Base-by-base conservation (phyloP, 768 basidiomycete genomes). In the Tephrocybe sp. region DNA sequence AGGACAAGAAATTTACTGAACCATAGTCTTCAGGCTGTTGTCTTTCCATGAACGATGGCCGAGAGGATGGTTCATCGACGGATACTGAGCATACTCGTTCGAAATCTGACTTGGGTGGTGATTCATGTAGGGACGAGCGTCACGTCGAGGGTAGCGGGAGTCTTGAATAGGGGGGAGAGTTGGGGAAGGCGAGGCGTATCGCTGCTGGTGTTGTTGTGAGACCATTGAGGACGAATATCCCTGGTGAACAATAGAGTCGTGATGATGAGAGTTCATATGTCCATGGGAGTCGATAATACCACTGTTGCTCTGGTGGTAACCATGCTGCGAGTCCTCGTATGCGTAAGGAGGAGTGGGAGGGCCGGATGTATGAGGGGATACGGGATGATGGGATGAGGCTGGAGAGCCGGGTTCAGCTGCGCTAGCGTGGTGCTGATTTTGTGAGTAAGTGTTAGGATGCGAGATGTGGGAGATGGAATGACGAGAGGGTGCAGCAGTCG, bases 391-490 rank as follows among this genome's bases (percentile, higher is more conserved):
- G 21, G 74, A 70, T 4, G 79, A 79, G 8, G 74, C 74, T 0
- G 81, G 77, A 0, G 81, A 82, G 0, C 76, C 73, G 0, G 78
- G 70, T 16, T 64, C 68, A 43, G 68, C 64, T 44, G 43, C 47
- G 37, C 67, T 66, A 4, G 64, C 55, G 51, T 68, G 51, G 51
- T 68, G 51, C 59, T 74, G 61, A 55, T 49, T 56, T 25, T 65
- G 71, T 3, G 70, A 64, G 49, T 76, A 74, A 18, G 73, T 64
- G 11, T 77, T 75, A 0, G 79, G 78, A 50, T 80, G 78, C 0
- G 79, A 80, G 19, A 82, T 77, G 49, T 82, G 80, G 0, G 80
- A 80, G 21, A 83, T 79, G 5, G 80, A 82, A 34, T 80, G 76
- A 9, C 81, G 75, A n/a, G 79, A 64, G 3, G 76, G 61, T 0